These are phyloP conservation scores for Malus fusca DNA, from an alignment of 306 rosid species.

Conservation along the genomic window DNA sequence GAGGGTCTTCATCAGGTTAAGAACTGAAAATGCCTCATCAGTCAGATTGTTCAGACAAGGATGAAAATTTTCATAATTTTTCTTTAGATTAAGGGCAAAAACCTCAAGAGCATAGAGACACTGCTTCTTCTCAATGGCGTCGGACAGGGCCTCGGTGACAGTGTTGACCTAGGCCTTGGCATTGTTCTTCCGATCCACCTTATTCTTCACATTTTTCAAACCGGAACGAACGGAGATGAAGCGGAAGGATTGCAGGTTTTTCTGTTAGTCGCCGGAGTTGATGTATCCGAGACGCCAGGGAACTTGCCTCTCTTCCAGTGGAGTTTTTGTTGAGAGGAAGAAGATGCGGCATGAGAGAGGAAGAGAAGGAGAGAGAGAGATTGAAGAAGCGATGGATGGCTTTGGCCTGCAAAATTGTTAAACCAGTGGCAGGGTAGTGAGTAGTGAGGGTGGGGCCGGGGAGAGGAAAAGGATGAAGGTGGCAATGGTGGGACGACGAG, in stretches of 20 bases:
- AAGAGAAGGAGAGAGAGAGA: too few species aligned
- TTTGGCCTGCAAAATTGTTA: too few species aligned
- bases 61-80: background rate
- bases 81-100: background rate
- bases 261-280: conserved; percentile 25
- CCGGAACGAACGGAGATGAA: conserved; percentile 7
- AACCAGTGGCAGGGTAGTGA: too few species aligned
- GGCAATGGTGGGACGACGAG: too few species aligned
- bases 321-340: too few species aligned
- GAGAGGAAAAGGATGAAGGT: too few species aligned
- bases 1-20: conserved; percentile 69
- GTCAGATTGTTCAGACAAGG: conserved; percentile 54
- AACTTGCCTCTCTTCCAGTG: too few species aligned
- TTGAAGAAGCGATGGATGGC: too few species aligned
- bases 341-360: too few species aligned
- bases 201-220: conserved; percentile 68
- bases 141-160: conserved; percentile 75
- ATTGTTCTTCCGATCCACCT: conserved; percentile 43
- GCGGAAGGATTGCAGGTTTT: conserved; percentile 18
- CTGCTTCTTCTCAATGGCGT: conserved; percentile 54
- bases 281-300: conserved; percentile 30
- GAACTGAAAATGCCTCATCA: conserved; percentile 52
- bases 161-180: conserved; percentile 27
- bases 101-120: conserved; percentile 94
- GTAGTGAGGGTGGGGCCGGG: too few species aligned